Conservation (phyloP, 441 rosid genomes). For the Gossypium davidsonii region DNA sequence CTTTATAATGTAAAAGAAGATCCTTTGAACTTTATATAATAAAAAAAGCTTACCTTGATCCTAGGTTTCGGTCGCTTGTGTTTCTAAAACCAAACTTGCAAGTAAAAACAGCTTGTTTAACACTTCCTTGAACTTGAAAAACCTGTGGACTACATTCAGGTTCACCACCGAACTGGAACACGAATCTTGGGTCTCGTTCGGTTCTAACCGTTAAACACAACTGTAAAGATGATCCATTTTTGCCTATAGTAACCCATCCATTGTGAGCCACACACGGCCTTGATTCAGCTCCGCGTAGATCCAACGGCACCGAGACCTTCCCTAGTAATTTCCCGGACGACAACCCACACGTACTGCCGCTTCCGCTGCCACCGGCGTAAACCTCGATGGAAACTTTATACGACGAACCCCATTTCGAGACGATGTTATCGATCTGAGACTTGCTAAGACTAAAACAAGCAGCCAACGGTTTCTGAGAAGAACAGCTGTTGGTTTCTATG, state of each 20-base stretch:
- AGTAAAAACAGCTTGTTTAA: slow-evolving; percentile 60
- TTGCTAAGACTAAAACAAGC: slow-evolving; percentile 49
- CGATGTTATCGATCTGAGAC: slow-evolving; percentile 26
- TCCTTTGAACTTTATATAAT: background rate
- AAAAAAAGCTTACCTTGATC: slow-evolving; percentile 28
- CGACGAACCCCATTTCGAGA: slow-evolving; percentile 8
- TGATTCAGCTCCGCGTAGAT: slow-evolving; percentile 36
- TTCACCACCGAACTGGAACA: slow-evolving; percentile 54
- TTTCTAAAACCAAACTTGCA: slow-evolving; percentile 58
- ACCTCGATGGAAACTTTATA: slow-evolving; percentile 26
- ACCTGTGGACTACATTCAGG: slow-evolving; percentile 70
- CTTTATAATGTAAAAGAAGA: slow-evolving; percentile 5
- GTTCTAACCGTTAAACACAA: slow-evolving; percentile 35
- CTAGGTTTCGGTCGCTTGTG: slow-evolving; percentile 33
- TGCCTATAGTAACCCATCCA: slow-evolving; percentile 47
- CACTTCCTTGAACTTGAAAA: slow-evolving; percentile 57
- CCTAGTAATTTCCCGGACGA: slow-evolving; percentile 36
- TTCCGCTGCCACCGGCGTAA: slow-evolving; percentile 21
- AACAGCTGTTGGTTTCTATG: slow-evolving; percentile 6
- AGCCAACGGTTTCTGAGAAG: slow-evolving; percentile 28
- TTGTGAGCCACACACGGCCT: slow-evolving; percentile 32
- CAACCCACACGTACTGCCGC: slow-evolving; percentile 27
- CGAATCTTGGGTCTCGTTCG: slow-evolving; percentile 61
- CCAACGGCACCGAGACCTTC: slow-evolving; percentile 35
- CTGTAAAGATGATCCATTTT: slow-evolving; percentile 21